phyloP scores from a whole-genome alignment of 345 rosid genomes.

The Garcia nutans region DNA sequence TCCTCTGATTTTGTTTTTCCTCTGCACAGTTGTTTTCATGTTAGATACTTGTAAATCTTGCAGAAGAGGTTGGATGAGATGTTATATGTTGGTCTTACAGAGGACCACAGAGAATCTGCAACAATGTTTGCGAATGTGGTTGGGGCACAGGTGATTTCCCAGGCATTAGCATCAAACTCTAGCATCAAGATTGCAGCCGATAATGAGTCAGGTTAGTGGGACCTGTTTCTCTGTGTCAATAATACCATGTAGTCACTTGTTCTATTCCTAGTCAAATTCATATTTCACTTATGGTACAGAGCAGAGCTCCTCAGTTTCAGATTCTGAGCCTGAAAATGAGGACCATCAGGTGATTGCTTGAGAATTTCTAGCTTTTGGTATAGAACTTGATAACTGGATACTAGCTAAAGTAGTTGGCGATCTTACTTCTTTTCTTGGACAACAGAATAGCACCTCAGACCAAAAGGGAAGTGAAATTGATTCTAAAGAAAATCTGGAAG shows the following conservation, averaged over 20 bases:
- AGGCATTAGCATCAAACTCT: slow-evolving; percentile 41
- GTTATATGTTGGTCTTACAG: slow-evolving; percentile 94
- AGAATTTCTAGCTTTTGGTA: slow-evolving; percentile 9
- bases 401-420: slow-evolving; percentile 9
- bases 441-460: slow-evolving; percentile 36
- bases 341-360: slow-evolving; percentile 50
- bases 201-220: slow-evolving; percentile 41
- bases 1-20: slow-evolving; percentile 31
- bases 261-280: slow-evolving; percentile 3
- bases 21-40: slow-evolving; percentile 36
- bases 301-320: slow-evolving; percentile 42
- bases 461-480: slow-evolving; percentile 25
- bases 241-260: neutral
- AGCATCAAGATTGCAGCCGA: slow-evolving; percentile 20
- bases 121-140: slow-evolving; percentile 88
- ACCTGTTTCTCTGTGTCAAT: neutral
- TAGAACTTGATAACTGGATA: slow-evolving; percentile 9
- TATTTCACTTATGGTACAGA: slow-evolving; percentile 42
- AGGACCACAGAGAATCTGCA: slow-evolving; percentile 91
- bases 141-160: slow-evolving; percentile 88
- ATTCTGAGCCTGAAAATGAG: slow-evolving; percentile 46
- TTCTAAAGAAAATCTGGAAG: slow-evolving; percentile 36
- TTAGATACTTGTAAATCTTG: slow-evolving; percentile 53
- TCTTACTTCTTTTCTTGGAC: slow-evolving; percentile 15
- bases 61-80: slow-evolving; percentile 94